Base-by-base conservation (phyloP, 2,329 filamentous ascomycete species). In the Sphaceloma murrayae region DNA sequence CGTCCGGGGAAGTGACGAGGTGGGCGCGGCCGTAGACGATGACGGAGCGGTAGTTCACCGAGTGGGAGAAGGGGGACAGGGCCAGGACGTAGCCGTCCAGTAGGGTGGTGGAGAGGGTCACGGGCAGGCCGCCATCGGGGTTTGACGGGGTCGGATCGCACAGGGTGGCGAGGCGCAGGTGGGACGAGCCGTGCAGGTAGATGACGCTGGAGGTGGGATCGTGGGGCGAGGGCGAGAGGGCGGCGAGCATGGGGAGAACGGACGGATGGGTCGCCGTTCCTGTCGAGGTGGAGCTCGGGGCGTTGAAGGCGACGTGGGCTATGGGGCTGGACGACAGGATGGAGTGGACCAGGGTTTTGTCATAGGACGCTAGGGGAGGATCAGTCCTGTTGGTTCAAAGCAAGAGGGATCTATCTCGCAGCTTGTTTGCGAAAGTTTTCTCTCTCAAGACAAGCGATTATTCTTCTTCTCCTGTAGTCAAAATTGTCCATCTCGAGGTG, bases 161-260 rank as follows among this genome's bases (percentile, higher is more conserved):
- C 5, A 82, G 61, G 51, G 80, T 81, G 70, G 89, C 82, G 24
- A 94, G 69, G 5, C 86, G 80, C 1, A 79, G 78, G 48, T 78
- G 84, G 53, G 89, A 80, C 61, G 89, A 93, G 57, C 85, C 85
- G 62, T 94, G 86, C 5, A 94, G 72, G 60, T 93, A 93, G 49
- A 82, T 72, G 47, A 87, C 80, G 9, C 54, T 43, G 0, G 80
- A 77, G 51, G 86, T 78, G 40, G 73, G 69, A 13, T 74, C 61
- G 43, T 70, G 68, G 11, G 76, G 70, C 58, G 80, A 91, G 17
- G 78, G 83, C 9, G 78, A 83, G 72, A 91, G 82, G 54, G 84
- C 78, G 42, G 84, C 85, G 55, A 93, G 84, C 85, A 93, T 89
- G 49, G 86, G 86, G 2, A 94, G 71, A 44, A 81, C 79, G 42